These are phyloP conservation scores for Alternaria novae-zelandiae DNA, from an alignment of 2,329 filamentous ascomycete genomes.

Conservation along the genomic window DNA sequence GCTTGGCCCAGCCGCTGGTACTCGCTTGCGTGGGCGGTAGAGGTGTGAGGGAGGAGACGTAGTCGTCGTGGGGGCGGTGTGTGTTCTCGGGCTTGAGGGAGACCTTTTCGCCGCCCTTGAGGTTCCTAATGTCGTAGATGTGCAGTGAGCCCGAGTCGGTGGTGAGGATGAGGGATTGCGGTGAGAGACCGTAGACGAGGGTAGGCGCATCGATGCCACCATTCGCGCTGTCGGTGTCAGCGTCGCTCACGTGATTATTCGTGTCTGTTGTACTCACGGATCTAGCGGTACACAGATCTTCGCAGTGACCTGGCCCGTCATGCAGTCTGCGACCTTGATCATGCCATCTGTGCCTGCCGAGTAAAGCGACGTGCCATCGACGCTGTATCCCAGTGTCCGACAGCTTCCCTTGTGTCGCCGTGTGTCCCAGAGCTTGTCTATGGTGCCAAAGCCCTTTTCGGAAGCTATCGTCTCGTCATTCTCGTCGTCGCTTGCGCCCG, in stretches of 20 bases:
- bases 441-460: slow-evolving; percentile 71
- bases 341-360: slow-evolving; percentile 68
- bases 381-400: slow-evolving; percentile 76
- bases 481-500: slow-evolving; percentile 56
- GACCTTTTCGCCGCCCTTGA: slow-evolving; percentile 47
- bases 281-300: slow-evolving; percentile 78
- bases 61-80: slow-evolving; percentile 88
- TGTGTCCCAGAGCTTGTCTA: slow-evolving; percentile 86
- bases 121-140: slow-evolving; percentile 79
- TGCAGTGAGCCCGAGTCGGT: slow-evolving; percentile 91
- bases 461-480: slow-evolving; percentile 60
- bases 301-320: slow-evolving; percentile 72
- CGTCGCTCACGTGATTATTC: background rate
- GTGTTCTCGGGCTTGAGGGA: slow-evolving; percentile 72
- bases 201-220: slow-evolving; percentile 73
- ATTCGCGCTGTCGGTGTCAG: slow-evolving; percentile 45
- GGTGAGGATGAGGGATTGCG: slow-evolving; percentile 84
- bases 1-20: slow-evolving; percentile 88
- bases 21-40: slow-evolving; percentile 80
- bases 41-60: slow-evolving; percentile 85
- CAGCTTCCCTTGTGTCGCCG: slow-evolving; percentile 94
- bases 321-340: slow-evolving; percentile 65
- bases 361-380: slow-evolving; percentile 74
- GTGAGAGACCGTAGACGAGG: slow-evolving; percentile 81
- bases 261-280: slow-evolving; percentile 25